These are phyloP conservation scores for Seiridium cupressi DNA, from an alignment of 2,329 filamentous ascomycete genomes.

Conservation along the genomic window DNA sequence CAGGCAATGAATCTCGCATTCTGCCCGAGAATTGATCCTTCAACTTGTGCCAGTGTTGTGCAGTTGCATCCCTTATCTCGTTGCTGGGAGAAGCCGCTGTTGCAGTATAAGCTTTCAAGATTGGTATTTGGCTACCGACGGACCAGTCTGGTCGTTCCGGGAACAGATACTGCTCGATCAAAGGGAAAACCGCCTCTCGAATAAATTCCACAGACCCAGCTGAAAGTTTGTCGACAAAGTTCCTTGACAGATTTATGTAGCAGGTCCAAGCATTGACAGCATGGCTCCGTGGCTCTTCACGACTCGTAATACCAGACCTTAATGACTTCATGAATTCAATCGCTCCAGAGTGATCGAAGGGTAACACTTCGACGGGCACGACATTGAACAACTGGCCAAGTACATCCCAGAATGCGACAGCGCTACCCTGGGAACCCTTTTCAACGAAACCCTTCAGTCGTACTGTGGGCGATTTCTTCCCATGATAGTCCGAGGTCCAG, in stretches of 20 bases:
- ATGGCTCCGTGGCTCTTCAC: constrained; percentile 73
- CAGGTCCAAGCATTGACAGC: constrained; percentile 69
- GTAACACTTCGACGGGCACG: constrained; percentile 52
- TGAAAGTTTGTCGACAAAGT: constrained; percentile 46
- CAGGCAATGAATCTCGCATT: constrained; percentile 74
- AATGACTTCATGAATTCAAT: constrained; percentile 65
- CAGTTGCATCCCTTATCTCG: constrained; percentile 46
- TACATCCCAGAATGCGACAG: constrained; percentile 69
- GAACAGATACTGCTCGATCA: constrained; percentile 54
- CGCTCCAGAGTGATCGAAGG: constrained; percentile 50
- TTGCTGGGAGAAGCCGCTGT: constrained; percentile 38
- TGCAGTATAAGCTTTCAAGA: constrained; percentile 47
- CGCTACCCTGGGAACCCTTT: constrained; percentile 79
- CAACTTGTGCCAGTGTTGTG: constrained; percentile 61
- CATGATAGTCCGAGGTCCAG: constrained; percentile 64
- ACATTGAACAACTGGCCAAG: constrained; percentile 62
- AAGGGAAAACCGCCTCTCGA: constrained; percentile 49
- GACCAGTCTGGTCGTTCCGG: constrained; percentile 39
- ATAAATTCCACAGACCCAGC: constrained; percentile 44
- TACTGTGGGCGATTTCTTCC: constrained; percentile 52
- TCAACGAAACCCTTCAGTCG: constrained; percentile 72
- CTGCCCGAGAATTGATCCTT: constrained; percentile 60
- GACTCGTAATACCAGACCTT: constrained; percentile 66
- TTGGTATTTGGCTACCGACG: constrained; percentile 27
- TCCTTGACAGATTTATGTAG: constrained; percentile 65